Conservation (phyloP, 495 filamentous ascomycete genomes). For the Tuber microsphaerosporum region DNA sequence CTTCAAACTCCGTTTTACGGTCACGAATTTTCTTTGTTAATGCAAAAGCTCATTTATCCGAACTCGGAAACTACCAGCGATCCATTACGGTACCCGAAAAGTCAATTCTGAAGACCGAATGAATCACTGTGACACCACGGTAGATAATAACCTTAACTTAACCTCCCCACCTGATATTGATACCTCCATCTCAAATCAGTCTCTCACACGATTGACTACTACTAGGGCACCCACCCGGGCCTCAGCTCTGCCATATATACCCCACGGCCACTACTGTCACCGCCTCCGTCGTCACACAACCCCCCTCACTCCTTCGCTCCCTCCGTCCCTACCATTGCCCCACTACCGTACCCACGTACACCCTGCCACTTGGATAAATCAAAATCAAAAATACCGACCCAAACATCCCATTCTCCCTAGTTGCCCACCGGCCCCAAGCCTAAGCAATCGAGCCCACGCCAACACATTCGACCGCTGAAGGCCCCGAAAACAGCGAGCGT, state of each 20-base stretch:
- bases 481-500: background rate
- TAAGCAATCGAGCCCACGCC: background rate
- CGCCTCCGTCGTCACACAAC: background rate
- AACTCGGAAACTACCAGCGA: background rate
- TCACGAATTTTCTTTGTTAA: background rate
- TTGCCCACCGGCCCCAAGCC: background rate
- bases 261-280: background rate
- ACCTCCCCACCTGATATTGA: conserved; percentile 6
- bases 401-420: background rate
- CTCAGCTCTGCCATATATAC: background rate
- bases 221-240: background rate
- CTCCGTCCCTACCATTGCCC: background rate
- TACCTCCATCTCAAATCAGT: background rate
- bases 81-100: background rate
- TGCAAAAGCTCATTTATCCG: background rate
- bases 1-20: conserved; percentile 4
- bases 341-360: background rate
- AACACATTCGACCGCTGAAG: background rate
- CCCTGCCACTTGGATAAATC: background rate
- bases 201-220: background rate
- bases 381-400: background rate
- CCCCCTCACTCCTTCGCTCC: background rate
- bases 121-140: background rate
- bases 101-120: background rate
- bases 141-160: background rate